Evolutionary conservation across 345 rosid genomes (phyloP), one percentile per base, ranked within the genome.

Genomic region (Adansonia digitata): DNA sequence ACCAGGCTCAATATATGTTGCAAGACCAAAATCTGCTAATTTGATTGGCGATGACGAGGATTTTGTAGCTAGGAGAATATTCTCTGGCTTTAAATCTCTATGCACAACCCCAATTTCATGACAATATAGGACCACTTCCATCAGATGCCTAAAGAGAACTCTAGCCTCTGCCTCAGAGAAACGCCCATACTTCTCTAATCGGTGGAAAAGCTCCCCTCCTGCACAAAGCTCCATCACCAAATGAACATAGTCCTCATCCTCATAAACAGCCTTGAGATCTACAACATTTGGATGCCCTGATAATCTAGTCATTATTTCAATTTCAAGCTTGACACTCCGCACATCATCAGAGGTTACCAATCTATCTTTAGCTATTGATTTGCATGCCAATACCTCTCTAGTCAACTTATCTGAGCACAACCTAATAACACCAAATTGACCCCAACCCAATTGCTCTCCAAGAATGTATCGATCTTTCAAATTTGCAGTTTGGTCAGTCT

Each of bases 201-300:
- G 82, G 71, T 86, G 85, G 66, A 87, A 89, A 63, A 87, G 90
- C 83, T 89, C 93, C 55, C 93, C 90, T 55, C 93, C 93, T 20
- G 91, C 90, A 77, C 93, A 89, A 73, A 89, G 88, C 81, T 89
- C 90, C 93, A 87, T 89, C 70, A 89, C 88, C 85, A 89, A 73
- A 74, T 89, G 93, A 43, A 89, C 86, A 63, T 69, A 79, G 48
- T 84, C 82, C 63, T 86, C 87, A 69, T 89, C 93, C 86, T 89
- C 93, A 56, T 87, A 86, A 56, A 89, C 93, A 26, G 85, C 93
- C 81, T 87, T 89, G 74, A 89, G 86, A 80, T 85, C 86, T 60
- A 89, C 93, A 42, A 87, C 91, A 78, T 89, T 89, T 31, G 90
- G 90, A 70, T 87, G 91, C 49, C 93, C 93, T 20, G 94, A 89